Evolutionary conservation across 2,329 filamentous ascomycete species (phyloP), one percentile per base, ranked within the genome.

Genomic region (Aureobasidium sp.): DNA sequence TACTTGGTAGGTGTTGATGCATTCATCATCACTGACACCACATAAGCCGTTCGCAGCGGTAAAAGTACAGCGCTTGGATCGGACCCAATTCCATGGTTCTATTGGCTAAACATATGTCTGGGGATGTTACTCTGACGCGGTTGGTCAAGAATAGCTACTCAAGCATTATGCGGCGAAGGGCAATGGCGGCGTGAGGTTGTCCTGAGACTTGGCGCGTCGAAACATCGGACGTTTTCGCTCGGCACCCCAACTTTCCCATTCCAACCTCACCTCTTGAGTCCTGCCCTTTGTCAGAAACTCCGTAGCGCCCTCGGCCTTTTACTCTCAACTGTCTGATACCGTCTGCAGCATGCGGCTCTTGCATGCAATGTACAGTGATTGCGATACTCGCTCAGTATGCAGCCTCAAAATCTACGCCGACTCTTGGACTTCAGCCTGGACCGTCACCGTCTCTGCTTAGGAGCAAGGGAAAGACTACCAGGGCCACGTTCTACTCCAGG

Each of bases 221-320:
- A 57, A 57, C 39, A 20, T 47, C 55, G 41, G 55, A 59, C 32
- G 43, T 60, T 60, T 43, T 37, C 56, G 43, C 57, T 60, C 57
- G 57, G 57, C 57, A 26, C 53, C 36, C 39, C 57, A 34, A 36
- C 41, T 59, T 60, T 36, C 36, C 26, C 34, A 46, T 41, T 37
- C 43, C 57, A 60, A 60, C 57, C 57, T 60, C 57, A 60, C 57
- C 34, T 60, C 57, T 29, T 51, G 57, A 51, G 47, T 20, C 56
- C 13, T 52, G 37, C 17, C 36, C 36, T 60, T 17, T 39, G 36
- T 13, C 50, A 37, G 46, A n/a, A 60, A 60, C 46, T 60, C 57
- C 57, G 57, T 60, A 60, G 57, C 57, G 57, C n/a, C 34, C 46
- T 43, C 57, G 57, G 57, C 39, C 57, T 50, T 60, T 43, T 32